Evolutionary conservation across 1,139 yeast genomes (phyloP).

Genomic region (Candida pseudoviswanathii): DNA sequence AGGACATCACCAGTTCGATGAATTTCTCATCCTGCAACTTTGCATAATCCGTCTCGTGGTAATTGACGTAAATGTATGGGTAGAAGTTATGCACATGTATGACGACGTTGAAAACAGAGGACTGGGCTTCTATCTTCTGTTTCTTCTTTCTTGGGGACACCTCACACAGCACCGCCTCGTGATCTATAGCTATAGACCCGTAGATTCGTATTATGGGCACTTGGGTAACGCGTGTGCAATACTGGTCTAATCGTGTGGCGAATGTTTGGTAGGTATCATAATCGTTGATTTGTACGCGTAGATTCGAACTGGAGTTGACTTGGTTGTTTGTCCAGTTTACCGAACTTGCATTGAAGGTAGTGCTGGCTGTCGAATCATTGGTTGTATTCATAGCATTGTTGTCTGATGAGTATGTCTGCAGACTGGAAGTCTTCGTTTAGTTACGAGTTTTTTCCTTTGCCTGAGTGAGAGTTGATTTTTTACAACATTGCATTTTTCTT

Average conservation of each 20-base stretch:
- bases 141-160: slow-evolving; percentile 11
- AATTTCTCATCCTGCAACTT: slow-evolving; percentile 14
- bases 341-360: slow-evolving; percentile 10
- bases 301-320: slow-evolving; percentile 9
- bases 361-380: slow-evolving; percentile 1
- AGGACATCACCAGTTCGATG: slow-evolving; percentile 16
- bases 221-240: slow-evolving; percentile 36
- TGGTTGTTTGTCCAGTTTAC: slow-evolving; percentile 11
- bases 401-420: background rate
- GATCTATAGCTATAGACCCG: slow-evolving; percentile 54
- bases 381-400: slow-evolving; percentile 4
- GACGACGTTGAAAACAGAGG: slow-evolving; percentile 27
- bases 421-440: background rate
- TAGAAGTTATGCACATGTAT: slow-evolving; percentile 82
- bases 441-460: background rate
- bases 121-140: slow-evolving; percentile 4
- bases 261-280: slow-evolving; percentile 64
- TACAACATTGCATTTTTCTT: background rate
- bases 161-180: slow-evolving; percentile 3
- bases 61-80: slow-evolving; percentile 78
- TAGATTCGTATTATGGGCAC: slow-evolving; percentile 81
- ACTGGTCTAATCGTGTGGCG: slow-evolving; percentile 38
- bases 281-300: slow-evolving; percentile 50
- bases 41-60: slow-evolving; percentile 20
- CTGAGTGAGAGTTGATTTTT: too few species aligned